Evolutionary conservation across 2,329 filamentous ascomycete genomes (phyloP), one percentile per base, ranked within the genome.

Genomic region (Fusarium hostae): DNA sequence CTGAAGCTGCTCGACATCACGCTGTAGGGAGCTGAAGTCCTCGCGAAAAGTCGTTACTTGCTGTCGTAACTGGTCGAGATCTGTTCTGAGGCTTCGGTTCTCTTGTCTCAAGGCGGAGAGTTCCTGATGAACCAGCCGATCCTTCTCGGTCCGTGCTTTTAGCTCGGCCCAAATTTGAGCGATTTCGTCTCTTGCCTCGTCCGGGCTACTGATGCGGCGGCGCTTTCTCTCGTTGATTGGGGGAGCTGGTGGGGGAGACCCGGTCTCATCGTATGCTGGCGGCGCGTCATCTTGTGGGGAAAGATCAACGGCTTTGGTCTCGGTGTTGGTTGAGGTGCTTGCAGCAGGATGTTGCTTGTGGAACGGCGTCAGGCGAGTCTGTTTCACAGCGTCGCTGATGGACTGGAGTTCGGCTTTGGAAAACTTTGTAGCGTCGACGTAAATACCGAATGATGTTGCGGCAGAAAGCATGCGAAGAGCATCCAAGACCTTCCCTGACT

Each of bases 401-500:
- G 34, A 41, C 24, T 52, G 63, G 3, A 71, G 64, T 20, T 69
- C 54, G 5, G 65, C 43, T 39, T 68, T 71, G 20, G 69, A 54
- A 26, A 71, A 16, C 22, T 60, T 59, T 7, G 28, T 20, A 30
- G 65, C 69, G 13, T 58, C 64, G 40, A 71, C 34, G 44, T 71
- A 71, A 24, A 71, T 48, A 39, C 37, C 12, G 4, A 71, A 71
- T 18, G 58, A 51, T 32, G 37, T 64, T 6, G 45, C 41, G 3
- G 45, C 37, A 22, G 43, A 48, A 16, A 71, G 58, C 50, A 47
- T 41, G 9, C 68, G 63, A n/a, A 71, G 20, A 37, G 63, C 58
- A 20, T 71, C 68, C 30, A 71, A 34, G 12, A 71, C 68, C 59
- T 30, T 57, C 5, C 68, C 68, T 3, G 63, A 63, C 28, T 68